A percentile compares a stretch with the other conserved stretches of the same genome.
Conservation (phyloP, 352 stramenopile genomes). For the Peronospora destructor region DNA sequence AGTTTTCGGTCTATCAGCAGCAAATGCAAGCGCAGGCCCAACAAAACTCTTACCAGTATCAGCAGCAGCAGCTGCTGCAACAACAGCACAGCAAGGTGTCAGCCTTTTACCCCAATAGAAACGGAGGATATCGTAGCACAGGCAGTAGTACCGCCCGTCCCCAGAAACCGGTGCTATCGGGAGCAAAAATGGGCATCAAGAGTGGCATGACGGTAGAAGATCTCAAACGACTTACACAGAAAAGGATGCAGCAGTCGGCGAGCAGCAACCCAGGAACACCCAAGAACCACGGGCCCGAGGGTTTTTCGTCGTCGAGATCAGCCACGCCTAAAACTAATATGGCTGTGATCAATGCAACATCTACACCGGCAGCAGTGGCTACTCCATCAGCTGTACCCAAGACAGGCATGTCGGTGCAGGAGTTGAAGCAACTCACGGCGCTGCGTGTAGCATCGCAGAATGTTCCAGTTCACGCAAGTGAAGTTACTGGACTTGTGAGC, state of each 20-base stretch:
- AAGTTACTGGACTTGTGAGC: slow-evolving; percentile 66
- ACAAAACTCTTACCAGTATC: slow-evolving; percentile 33
- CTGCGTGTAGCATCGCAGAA: slow-evolving; percentile 71
- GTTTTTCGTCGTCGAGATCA: slow-evolving; percentile 25
- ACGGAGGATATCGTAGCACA: slow-evolving; percentile 22
- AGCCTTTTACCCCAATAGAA: slow-evolving; percentile 23
- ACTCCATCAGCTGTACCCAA: slow-evolving; percentile 52
- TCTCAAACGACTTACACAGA: slow-evolving; percentile 79
- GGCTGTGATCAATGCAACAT: slow-evolving; percentile 38
- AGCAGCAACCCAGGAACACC: slow-evolving; percentile 33
- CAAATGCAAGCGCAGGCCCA: slow-evolving; percentile 20
- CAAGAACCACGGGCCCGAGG: slow-evolving; percentile 18
- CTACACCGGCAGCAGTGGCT: slow-evolving; percentile 17
- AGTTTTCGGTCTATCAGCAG: slow-evolving; percentile 30
- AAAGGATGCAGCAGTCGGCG: slow-evolving; percentile 67
- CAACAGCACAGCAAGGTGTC: slow-evolving; percentile 25
- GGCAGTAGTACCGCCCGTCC: slow-evolving; percentile 1
- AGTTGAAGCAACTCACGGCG: slow-evolving; percentile 80
- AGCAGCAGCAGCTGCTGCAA: slow-evolving; percentile 28
- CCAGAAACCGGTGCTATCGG: slow-evolving; percentile 33
- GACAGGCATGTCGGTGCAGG: slow-evolving; percentile 80
- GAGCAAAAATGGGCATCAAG: slow-evolving; percentile 81
- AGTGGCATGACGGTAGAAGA: slow-evolving; percentile 87
- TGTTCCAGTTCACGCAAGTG: slow-evolving; percentile 46
- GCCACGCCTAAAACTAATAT: slow-evolving; percentile 65